phyloP scores from a whole-genome alignment of 2,329 filamentous ascomycete species.

The Metarhizium sp. region DNA sequence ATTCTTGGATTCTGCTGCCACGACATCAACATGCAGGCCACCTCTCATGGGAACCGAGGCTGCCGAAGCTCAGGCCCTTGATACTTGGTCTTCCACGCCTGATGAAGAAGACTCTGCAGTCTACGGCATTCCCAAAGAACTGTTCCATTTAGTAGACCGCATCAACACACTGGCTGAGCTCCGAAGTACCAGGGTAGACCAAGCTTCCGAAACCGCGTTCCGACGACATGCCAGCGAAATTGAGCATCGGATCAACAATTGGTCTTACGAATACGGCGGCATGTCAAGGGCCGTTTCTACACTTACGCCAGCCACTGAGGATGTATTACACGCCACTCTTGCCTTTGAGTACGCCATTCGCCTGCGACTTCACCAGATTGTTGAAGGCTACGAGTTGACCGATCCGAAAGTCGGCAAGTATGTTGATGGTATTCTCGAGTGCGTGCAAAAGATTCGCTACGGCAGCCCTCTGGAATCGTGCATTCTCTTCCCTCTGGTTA shows the following conservation, averaged over 20 bases:
- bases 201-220: slow-evolving; percentile 20
- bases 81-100: slow-evolving; percentile 14
- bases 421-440: slow-evolving; percentile 24
- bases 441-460: slow-evolving; percentile 29
- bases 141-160: slow-evolving; percentile 23
- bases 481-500: slow-evolving; percentile 31
- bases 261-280: slow-evolving; percentile 23
- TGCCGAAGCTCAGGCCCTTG: slow-evolving; percentile 17
- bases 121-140: slow-evolving; percentile 25
- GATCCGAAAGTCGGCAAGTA: slow-evolving; percentile 23
- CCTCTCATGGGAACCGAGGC: slow-evolving; percentile 24
- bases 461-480: slow-evolving; percentile 30
- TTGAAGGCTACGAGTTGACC: slow-evolving; percentile 28
- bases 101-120: slow-evolving; percentile 24
- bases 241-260: slow-evolving; percentile 26
- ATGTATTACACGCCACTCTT: slow-evolving; percentile 24
- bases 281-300: slow-evolving; percentile 15
- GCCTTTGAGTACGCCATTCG: slow-evolving; percentile 32
- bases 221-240: slow-evolving; percentile 19
- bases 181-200: slow-evolving; percentile 20
- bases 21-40: slow-evolving; percentile 23
- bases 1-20: slow-evolving; percentile 25
- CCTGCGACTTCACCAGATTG: slow-evolving; percentile 31
- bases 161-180: slow-evolving; percentile 24
- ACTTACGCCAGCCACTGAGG: slow-evolving; percentile 13